Base-by-base conservation (phyloP, 257 asterid species). In the Handroanthus guayacan region DNA sequence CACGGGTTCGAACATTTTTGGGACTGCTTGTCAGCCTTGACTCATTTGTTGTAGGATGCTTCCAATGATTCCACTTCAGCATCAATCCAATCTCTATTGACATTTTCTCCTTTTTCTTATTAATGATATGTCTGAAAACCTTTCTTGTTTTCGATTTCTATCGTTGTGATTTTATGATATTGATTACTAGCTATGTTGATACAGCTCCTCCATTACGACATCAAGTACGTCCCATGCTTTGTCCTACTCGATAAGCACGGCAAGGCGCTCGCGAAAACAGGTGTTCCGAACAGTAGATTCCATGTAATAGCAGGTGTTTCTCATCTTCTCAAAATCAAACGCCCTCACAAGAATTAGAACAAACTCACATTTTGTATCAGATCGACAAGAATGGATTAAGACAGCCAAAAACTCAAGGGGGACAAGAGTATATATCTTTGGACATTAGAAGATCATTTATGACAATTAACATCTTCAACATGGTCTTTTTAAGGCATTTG, bases 161-260 rank as follows among this genome's bases (percentile, higher is more conserved):
- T 20, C 36, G 66, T 44, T 68, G 38, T 41, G 61, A 31, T 25
- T 5, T 17, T 76, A 13, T 57, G 57, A 10, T 16, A 18, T 16
- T 58, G 38, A 62, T 31, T 67, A 60, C 13, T 31, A 0, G 31
- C 77, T 1, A 79, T 41, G 5, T 50, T 52, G 36, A 48, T 82
- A 87, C 88, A 93, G 97, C 94, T 93, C 50, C 96, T 91, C 45
- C 87, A 91, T 77, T 93, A 91, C 66, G 95, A 91, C 87, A 88
- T 93, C 43, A 89, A 80, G 79, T 93, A 93, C 51, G 98, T 93
- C 71, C 97, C 98, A 16, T 91, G 98, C 88, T 91, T 93, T n/a
- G 96, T 93, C 67, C 85, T 93, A 0, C 71, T 93, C 54, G 97
- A 91, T 69, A 85, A 87, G 72, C 9, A 87, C n/a, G 98, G 98